Base-by-base conservation (phyloP, 106 monocot species). In the Xerophyta viscosa region DNA sequence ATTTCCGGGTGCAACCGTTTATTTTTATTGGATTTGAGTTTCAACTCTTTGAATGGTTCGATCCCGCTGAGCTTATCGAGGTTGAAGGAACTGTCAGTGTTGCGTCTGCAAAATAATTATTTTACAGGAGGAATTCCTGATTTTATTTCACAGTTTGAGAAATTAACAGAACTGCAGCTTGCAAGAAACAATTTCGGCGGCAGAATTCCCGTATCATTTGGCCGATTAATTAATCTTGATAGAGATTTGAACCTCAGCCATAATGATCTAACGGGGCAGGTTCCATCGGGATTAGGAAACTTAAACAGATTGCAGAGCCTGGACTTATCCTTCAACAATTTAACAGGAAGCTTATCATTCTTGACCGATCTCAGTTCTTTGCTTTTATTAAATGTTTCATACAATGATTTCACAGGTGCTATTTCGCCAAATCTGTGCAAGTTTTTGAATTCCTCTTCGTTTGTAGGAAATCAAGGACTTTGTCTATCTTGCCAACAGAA, bases 271-370 rank as follows among this genome's bases (percentile, higher is more conserved):
- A 47, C 36, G 5, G 94, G 88, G 27, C 23, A 66, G 20, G 37
- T 85, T 29, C 71, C 84, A 6, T 8, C 22, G 22, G 33, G 61
- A 17, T 24, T 96, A 2, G 60, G 57, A 6, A 75, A 60, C 61
- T 31, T 94, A 55, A 54, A 58, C 2, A 63, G 15, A 41, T 58
- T 89, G 7, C 56, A 42, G 51, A 81, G 60, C 29, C 66, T 96
- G 67, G 85, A 96, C 66, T 50, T 94, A 4, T 96, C 94, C 70
- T 46, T 23, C 31, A 96, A 89, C 57, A 81, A 79, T 65, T 57
- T 96, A 2, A 66, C 78, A 10, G 94, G 85, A 62, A 73, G 29
- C 48, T 41, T 96, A 18, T 15, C 7, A 4, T 29, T 63, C 19
- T 45, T 89, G 50, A 60, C 22, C 30, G 42, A 46, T 31, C 72